Conservation (phyloP, 805 yeast genomes). For the Ogataea trehaloabstinens region DNA sequence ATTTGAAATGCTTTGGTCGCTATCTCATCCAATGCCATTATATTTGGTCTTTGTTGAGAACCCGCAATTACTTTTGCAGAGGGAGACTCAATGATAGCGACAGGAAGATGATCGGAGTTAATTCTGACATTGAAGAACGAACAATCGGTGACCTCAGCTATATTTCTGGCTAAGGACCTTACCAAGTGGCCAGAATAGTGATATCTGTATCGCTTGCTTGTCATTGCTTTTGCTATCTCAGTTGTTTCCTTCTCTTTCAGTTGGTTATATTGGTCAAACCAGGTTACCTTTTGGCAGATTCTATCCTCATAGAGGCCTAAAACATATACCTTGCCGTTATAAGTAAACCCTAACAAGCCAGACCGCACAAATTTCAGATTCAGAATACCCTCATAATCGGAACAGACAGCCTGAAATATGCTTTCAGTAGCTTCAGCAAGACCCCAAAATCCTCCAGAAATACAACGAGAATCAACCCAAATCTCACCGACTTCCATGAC, state of each 20-base stretch:
- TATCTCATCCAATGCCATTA: slow-evolving; percentile 46
- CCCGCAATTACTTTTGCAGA: slow-evolving; percentile 13
- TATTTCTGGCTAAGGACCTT: slow-evolving; percentile 76
- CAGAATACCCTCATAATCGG: slow-evolving; percentile 65
- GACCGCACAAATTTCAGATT: slow-evolving; percentile 85
- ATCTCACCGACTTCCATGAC: slow-evolving; percentile 89
- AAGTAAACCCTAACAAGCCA: slow-evolving; percentile 85
- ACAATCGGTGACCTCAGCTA: slow-evolving; percentile 81
- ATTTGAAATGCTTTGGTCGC: slow-evolving; percentile 45
- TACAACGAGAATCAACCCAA: slow-evolving; percentile 93
- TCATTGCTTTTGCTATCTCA: not conserved
- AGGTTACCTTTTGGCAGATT: slow-evolving; percentile 70
- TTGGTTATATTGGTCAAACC: slow-evolving; percentile 52
- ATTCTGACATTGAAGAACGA: slow-evolving; percentile 84
- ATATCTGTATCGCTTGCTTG: slow-evolving; percentile 43
- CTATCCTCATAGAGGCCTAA: slow-evolving; percentile 91
- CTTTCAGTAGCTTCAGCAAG: slow-evolving; percentile 62
- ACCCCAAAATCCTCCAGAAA: slow-evolving; percentile 89
- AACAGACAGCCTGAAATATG: slow-evolving; percentile 79
- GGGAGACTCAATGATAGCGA: slow-evolving; percentile 69
- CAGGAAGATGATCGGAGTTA: slow-evolving; percentile 79
- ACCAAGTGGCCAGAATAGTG: slow-evolving; percentile 87
- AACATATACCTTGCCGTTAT: slow-evolving; percentile 82
- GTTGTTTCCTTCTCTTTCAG: slow-evolving; percentile 12
- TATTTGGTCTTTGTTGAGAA: slow-evolving; percentile 25